Evolutionary conservation across 345 rosid genomes (phyloP), one percentile per base, ranked within the genome.

Genomic region (Citrus hindsii): DNA sequence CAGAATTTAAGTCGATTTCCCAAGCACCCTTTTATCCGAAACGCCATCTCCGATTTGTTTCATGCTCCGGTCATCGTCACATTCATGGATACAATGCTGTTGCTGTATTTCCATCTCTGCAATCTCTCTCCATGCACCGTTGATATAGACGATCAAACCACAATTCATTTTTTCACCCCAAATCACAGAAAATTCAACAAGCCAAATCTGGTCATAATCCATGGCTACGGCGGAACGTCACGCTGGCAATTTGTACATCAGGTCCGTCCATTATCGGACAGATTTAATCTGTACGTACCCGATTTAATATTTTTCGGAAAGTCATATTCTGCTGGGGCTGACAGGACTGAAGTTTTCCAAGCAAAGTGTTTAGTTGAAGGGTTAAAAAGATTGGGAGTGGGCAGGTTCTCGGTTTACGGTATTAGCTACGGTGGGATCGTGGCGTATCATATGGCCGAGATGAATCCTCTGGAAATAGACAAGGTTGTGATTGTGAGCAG

Each of bases 351-450:
- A 3, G 79, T 18, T 22, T 89, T 90, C 77, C 97, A 94, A 71
- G 97, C 94, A 14, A 76, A 79, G 64, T 87, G 96, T 71, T 22
- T 91, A 37, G 78, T 59, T 3, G 83, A 88, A 58, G 94, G 91
- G 71, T 62, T 92, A 88, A 86, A 61, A 75, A 84, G 80, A 51
- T 46, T 94, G 38, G 97, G 95, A 0, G 86, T 91, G 46, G 88
- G 76, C 32, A 71, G 79, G 69, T 87, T 79, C 67, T 80, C 87
- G 1, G 84, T 88, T 30, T 91, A 87, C 65, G 85, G 93, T 19
- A 84, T 94, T 22, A 94, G 98, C 32, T 92, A 94, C 65, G 98
- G 98, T 0, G 98, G 97, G 33, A 91, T 80, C 74, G 97, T 92
- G 77, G 97, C 90, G 55, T 91, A 88, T 81, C 84, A 81, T 81